Evolutionary conservation across 768 basidiomycete species (phyloP).

Genomic region (Leccinum truebloodii): DNA sequence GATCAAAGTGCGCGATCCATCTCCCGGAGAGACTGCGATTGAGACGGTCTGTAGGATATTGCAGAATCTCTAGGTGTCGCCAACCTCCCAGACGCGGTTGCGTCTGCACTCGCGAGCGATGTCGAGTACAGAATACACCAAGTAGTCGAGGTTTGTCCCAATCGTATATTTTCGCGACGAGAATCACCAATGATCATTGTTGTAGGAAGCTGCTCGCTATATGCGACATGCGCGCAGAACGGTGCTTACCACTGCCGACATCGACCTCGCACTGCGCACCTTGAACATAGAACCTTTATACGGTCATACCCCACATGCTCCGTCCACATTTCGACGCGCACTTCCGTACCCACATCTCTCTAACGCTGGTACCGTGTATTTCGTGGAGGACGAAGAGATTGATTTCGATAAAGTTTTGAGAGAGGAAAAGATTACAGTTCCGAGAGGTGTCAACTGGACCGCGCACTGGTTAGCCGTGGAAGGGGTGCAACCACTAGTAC

Average conservation of each 20-base stretch:
- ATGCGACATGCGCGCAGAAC: constrained; percentile 93
- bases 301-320: constrained; percentile 45
- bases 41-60: constrained; percentile 62
- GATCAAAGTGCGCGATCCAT: constrained; percentile 49
- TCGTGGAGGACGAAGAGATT: constrained; percentile 95
- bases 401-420: constrained; percentile 91
- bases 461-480: constrained; percentile 99
- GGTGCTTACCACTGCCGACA: constrained; percentile 86
- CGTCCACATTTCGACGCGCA: constrained; percentile 43
- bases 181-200: background rate
- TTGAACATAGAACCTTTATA: constrained; percentile 96
- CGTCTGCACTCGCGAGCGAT: constrained; percentile 87
- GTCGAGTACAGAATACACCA: constrained; percentile 97
- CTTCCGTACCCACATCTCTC: constrained; percentile 45
- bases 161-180: background rate
- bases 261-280: constrained; percentile 91
- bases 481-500: constrained; percentile 95
- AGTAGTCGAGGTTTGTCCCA: constrained; percentile 73
- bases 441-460: constrained; percentile 81
- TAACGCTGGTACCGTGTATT: constrained; percentile 76
- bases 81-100: constrained; percentile 73
- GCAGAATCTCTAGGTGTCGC: constrained; percentile 85
- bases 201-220: constrained; percentile 88
- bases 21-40: constrained; percentile 10
- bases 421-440: constrained; percentile 81